phyloP scores from a whole-genome alignment of 345 rosid species.

The Camelina neglecta region DNA sequence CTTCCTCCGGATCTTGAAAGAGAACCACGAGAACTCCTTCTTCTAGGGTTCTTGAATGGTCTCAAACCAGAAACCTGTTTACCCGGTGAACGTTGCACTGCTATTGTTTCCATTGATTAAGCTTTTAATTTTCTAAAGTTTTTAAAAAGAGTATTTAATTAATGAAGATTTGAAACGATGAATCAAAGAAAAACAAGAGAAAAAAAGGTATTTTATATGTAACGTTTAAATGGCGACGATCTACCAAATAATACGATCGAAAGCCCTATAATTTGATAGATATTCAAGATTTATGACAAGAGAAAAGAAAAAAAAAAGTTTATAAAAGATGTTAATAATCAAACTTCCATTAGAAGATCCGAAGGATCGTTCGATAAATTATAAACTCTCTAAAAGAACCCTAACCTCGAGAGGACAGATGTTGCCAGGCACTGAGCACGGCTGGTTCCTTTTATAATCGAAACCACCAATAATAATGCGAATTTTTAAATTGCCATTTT shows the following conservation, averaged over 20 bases:
- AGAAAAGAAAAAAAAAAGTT: neutral
- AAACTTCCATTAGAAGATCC: slow-evolving; percentile 29
- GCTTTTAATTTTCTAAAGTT: neutral
- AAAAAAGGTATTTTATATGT: neutral
- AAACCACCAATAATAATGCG: slow-evolving; percentile 35
- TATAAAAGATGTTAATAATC: slow-evolving; percentile 19
- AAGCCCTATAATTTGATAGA: slow-evolving; percentile 12
- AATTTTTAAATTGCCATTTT: neutral
- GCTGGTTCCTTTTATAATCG: slow-evolving; percentile 53
- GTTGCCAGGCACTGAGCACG: slow-evolving; percentile 15
- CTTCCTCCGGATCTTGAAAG: slow-evolving; percentile 50
- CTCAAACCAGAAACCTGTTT: slow-evolving; percentile 49
- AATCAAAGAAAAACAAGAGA: slow-evolving; percentile 2
- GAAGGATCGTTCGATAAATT: slow-evolving; percentile 17
- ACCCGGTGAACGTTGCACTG: slow-evolving; percentile 44
- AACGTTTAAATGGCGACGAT: slow-evolving; percentile 46
- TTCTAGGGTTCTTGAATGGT: slow-evolving; percentile 51
- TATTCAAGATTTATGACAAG: neutral
- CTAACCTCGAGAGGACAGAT: slow-evolving; percentile 47
- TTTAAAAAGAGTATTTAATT: neutral
- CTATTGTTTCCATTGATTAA: slow-evolving; percentile 52
- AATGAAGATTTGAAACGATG: slow-evolving; percentile 5
- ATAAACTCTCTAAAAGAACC: slow-evolving; percentile 37
- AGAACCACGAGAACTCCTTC: slow-evolving; percentile 46
- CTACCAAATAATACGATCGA: slow-evolving; percentile 52